These are phyloP conservation scores for Pterocarpus macrocarpus DNA, from an alignment of 306 rosid genomes.

Conservation along the genomic window DNA sequence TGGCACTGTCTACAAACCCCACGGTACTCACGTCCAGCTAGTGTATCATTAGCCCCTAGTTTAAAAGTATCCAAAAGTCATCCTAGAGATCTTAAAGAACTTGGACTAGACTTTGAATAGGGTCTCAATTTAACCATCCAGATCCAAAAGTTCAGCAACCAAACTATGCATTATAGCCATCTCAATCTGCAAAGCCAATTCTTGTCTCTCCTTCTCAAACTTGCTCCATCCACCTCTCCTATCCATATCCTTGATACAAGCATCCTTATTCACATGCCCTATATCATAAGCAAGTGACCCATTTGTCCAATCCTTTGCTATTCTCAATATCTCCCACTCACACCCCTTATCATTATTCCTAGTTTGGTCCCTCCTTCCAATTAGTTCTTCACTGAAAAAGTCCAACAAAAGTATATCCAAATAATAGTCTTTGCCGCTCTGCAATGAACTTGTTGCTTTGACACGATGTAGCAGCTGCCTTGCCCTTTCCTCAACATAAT, in stretches of 20 bases:
- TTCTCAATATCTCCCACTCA: conserved; percentile 52
- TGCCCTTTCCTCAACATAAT: conserved; percentile 55
- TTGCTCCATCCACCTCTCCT: conserved; percentile 57
- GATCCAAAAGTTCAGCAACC: conserved; percentile 58
- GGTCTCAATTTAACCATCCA: not conserved
- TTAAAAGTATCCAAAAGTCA: too few species aligned
- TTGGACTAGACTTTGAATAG: not conserved
- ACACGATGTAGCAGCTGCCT: conserved; percentile 52
- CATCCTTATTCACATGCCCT: conserved; percentile 55
- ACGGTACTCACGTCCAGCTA: not conserved
- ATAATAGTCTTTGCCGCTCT: not conserved
- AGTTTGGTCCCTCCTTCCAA: conserved; percentile 36
- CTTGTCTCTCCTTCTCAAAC: conserved; percentile 63
- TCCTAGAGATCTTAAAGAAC: not conserved
- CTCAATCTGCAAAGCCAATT: conserved; percentile 65
- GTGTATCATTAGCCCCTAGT: not conserved
- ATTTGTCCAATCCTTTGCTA: conserved; percentile 62
- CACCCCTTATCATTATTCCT: conserved; percentile 42
- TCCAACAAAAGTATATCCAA: conserved; percentile 59
- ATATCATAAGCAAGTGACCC: conserved; percentile 48
- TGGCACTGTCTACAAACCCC: not conserved
- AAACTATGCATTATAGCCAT: conserved; percentile 51
- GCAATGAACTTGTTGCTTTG: conserved; percentile 47
- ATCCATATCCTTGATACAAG: conserved; percentile 65
- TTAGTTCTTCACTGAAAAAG: conserved; percentile 62